Percentiles rank a stretch among this genome's conserved stretches.
Conservation (phyloP, 495 filamentous ascomycete species). For the Talaromyces borbonicus region DNA sequence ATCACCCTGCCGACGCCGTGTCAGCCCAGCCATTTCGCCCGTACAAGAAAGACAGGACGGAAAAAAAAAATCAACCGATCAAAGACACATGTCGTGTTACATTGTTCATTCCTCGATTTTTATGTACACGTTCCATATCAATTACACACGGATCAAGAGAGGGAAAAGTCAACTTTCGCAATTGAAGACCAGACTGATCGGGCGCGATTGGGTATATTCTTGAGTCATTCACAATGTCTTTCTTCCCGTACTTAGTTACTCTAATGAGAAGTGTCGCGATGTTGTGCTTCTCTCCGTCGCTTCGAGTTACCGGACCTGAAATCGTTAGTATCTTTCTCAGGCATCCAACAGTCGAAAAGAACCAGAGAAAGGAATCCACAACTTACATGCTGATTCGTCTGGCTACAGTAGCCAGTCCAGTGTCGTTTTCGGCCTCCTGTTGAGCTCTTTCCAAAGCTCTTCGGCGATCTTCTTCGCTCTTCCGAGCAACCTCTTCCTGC, state of each 20-base stretch:
- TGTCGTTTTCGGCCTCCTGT: conserved; percentile 84
- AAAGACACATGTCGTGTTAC: conserved; percentile 10
- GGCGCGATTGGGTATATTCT: background rate
- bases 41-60: background rate
- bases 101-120: conserved; percentile 7
- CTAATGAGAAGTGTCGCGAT: conserved; percentile 5
- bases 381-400: conserved; percentile 94
- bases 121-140: conserved; percentile 4
- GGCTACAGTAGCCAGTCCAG: conserved; percentile 71
- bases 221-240: background rate
- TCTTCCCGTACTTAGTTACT: too few species aligned
- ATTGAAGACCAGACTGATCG: background rate
- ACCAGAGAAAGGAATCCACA: background rate
- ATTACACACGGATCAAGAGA: conserved; percentile 1
- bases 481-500: conserved; percentile 80
- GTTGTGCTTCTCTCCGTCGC: conserved; percentile 14
- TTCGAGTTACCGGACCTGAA: conserved; percentile 32
- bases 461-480: conserved; percentile 65
- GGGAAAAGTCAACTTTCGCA: background rate
- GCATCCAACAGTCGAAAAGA: too few species aligned
- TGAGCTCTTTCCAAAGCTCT: conserved; percentile 76
- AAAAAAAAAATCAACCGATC: background rate
- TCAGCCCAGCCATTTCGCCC: background rate
- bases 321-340: background rate
- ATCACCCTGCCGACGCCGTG: too few species aligned